Percentiles rank a stretch among this genome's conserved stretches.
Evolutionary conservation across 805 yeast species (phyloP).

Genomic region (Ogataea glucozyma): DNA sequence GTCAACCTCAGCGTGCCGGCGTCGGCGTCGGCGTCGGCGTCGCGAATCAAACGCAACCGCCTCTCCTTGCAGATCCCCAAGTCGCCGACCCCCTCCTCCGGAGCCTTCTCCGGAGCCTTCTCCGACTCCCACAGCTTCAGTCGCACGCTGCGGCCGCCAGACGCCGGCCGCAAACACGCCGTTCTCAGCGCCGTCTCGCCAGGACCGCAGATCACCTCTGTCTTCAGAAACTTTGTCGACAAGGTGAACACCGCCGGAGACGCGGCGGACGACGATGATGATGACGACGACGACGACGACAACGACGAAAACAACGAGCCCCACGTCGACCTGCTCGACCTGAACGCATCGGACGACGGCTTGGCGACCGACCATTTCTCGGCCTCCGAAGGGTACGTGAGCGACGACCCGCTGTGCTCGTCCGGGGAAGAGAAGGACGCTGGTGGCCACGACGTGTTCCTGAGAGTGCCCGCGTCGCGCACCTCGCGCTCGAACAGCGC

Average conservation of each 20-base stretch:
- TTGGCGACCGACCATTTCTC: background rate
- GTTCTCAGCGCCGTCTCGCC: slow-evolving; percentile 19
- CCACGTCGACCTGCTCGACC: background rate
- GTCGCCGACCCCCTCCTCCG: background rate
- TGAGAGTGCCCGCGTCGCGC: background rate
- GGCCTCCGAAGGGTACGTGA: background rate
- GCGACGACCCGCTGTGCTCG: slow-evolving; percentile 6
- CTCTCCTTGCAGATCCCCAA: background rate
- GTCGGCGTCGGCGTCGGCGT: too few species aligned
- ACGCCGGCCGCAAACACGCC: background rate
- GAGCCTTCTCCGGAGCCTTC: background rate
- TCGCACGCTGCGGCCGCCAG: slow-evolving; percentile 4
- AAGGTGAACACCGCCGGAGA: slow-evolving; percentile 27
- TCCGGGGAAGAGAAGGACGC: slow-evolving; percentile 6
- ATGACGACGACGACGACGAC: slow-evolving; percentile 9
- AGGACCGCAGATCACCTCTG: slow-evolving; percentile 21
- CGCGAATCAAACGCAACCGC: background rate
- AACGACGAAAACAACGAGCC: slow-evolving; percentile 16
- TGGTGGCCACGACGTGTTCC: background rate
- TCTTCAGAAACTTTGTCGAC: slow-evolving; percentile 25
- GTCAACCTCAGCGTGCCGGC: slow-evolving; percentile 5
- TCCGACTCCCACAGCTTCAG: background rate
- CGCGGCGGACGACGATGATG: slow-evolving; percentile 16
- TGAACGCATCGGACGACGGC: slow-evolving; percentile 1
- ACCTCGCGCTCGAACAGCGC: background rate